Evolutionary conservation across 164 flowering plant genomes (phyloP).

Genomic region (Piper longum): DNA sequence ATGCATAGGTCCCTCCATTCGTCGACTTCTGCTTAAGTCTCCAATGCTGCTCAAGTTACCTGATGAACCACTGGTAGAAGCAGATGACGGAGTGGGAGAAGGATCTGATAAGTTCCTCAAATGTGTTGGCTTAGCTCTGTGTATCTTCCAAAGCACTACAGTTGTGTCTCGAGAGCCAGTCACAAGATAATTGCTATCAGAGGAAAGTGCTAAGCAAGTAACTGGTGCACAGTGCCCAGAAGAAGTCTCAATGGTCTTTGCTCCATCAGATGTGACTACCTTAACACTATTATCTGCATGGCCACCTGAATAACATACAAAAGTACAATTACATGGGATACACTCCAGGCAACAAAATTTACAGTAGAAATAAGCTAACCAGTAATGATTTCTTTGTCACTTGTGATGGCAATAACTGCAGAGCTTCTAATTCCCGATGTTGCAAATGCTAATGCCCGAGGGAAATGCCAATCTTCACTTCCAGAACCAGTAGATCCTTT

Average conservation of each 20-base stretch:
- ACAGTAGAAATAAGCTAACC: slow-evolving; percentile 25
- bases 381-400: slow-evolving; percentile 75
- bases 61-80: slow-evolving; percentile 27
- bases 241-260: slow-evolving; percentile 86
- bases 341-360: neutral
- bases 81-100: slow-evolving; percentile 27
- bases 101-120: slow-evolving; percentile 38
- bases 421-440: slow-evolving; percentile 79
- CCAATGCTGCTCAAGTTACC: slow-evolving; percentile 25
- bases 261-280: slow-evolving; percentile 80
- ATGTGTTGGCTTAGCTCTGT: slow-evolving; percentile 26
- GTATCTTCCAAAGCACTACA: slow-evolving; percentile 79
- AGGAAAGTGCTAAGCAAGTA: slow-evolving; percentile 74
- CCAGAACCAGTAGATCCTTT: slow-evolving; percentile 50
- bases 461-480: slow-evolving; percentile 68
- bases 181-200: slow-evolving; percentile 76
- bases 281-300: slow-evolving; percentile 84
- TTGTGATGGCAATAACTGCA: slow-evolving; percentile 62
- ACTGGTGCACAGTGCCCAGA: slow-evolving; percentile 88
- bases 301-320: slow-evolving; percentile 45
- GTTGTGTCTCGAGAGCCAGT: slow-evolving; percentile 90
- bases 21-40: slow-evolving; percentile 41
- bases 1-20: slow-evolving; percentile 87
- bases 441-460: slow-evolving; percentile 79
- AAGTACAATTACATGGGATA: neutral